Evolutionary conservation across 2,329 filamentous ascomycete genomes (phyloP).

Genomic region (Pyricularia grisea): DNA sequence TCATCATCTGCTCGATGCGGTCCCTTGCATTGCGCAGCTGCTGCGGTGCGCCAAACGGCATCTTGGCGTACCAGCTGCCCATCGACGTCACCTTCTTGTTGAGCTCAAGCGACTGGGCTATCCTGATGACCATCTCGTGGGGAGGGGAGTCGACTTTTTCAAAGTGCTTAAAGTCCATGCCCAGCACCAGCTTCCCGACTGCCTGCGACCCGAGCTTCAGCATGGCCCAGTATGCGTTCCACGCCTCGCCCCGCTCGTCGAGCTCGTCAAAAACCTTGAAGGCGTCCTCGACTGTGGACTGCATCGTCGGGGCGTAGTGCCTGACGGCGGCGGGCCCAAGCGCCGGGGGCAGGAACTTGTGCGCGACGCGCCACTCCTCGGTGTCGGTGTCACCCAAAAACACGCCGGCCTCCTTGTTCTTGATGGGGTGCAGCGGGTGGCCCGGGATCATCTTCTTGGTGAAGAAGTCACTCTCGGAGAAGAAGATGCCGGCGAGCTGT

Average conservation of each 20-base stretch:
- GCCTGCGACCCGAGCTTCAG: conserved; percentile 36
- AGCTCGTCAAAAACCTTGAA: conserved; percentile 42
- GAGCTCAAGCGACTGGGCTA: conserved; percentile 40
- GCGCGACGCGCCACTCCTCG: conserved; percentile 37
- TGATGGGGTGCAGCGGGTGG: conserved; percentile 35
- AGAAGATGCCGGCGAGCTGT: conserved; percentile 30
- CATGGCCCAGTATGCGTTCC: conserved; percentile 41
- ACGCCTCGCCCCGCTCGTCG: conserved; percentile 34
- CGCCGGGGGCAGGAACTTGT: conserved; percentile 54
- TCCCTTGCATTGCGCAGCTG: conserved; percentile 24
- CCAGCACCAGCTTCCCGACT: conserved; percentile 33
- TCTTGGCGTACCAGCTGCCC: conserved; percentile 43
- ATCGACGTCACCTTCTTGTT: conserved; percentile 49
- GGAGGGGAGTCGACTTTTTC: conserved; percentile 31
- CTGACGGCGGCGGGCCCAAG: conserved; percentile 50
- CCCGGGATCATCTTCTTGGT: conserved; percentile 41
- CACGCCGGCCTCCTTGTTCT: conserved; percentile 29
- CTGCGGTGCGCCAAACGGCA: conserved; percentile 49
- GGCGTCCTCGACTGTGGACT: conserved; percentile 38
- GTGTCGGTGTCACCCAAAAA: conserved; percentile 42
- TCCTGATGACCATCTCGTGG: conserved; percentile 39
- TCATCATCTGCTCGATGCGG: conserved; percentile 25
- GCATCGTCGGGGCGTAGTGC: conserved; percentile 52
- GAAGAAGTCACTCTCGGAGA: conserved; percentile 41
- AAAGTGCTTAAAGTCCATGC: conserved; percentile 37